phyloP scores from a whole-genome alignment of 108 stramenopile species.

The Pseudonitzschia multistriata region DNA sequence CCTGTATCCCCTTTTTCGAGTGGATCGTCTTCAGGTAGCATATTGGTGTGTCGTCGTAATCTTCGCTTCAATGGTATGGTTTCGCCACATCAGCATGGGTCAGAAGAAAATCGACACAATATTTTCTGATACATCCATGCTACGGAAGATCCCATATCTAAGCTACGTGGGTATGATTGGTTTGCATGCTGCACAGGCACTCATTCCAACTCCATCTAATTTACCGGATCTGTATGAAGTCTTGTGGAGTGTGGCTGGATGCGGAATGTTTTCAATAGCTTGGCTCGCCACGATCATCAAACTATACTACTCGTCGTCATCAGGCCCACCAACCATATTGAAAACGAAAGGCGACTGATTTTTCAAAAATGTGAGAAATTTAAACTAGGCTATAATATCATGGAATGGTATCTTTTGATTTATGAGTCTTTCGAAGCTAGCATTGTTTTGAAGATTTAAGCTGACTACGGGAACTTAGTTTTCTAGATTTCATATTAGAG shows the following conservation, averaged over 20 bases:
- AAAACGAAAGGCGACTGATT: not conserved
- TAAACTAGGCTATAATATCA: too few relatives aligned
- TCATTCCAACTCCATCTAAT: slow-evolving; percentile 39
- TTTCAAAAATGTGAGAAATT: too few relatives aligned
- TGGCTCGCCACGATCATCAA: slow-evolving; percentile 32
- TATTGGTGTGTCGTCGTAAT: slow-evolving; percentile 61
- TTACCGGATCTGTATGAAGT: slow-evolving; percentile 79
- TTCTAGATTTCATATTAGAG: too few relatives aligned
- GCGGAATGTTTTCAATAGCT: slow-evolving; percentile 55
- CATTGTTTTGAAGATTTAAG: too few relatives aligned
- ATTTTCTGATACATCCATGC: slow-evolving; percentile 19
- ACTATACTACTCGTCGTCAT: slow-evolving; percentile 8
- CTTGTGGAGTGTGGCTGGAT: slow-evolving; percentile 72
- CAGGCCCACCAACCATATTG: not conserved
- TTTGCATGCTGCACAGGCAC: slow-evolving; percentile 50
- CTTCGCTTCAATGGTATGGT: slow-evolving; percentile 37
- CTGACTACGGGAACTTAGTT: too few relatives aligned
- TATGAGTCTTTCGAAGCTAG: too few relatives aligned
- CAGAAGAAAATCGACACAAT: slow-evolving; percentile 8
- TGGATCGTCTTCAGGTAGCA: slow-evolving; percentile 67
- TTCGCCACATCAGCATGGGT: slow-evolving; percentile 17
- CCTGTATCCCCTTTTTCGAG: slow-evolving; percentile 64
- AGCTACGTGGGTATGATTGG: slow-evolving; percentile 45
- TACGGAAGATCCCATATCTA: slow-evolving; percentile 28
- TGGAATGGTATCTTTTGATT: too few relatives aligned